Conservation (phyloP, 2,329 filamentous ascomycete species). For the Neonectria coccinea region DNA sequence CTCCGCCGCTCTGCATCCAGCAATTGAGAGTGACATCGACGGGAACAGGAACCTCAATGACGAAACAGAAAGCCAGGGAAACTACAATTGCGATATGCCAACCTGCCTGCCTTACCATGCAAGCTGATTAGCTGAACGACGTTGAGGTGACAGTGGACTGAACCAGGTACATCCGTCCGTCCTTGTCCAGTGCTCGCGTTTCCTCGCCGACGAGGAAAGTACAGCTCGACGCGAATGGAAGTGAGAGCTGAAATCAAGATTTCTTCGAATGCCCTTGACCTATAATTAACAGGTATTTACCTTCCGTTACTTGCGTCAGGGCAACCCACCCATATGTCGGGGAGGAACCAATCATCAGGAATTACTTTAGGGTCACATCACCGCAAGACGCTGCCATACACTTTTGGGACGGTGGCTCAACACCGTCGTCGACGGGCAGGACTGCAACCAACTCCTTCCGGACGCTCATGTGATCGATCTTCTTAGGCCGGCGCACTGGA, state of each 20-base stretch:
- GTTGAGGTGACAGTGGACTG: background rate
- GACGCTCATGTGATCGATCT: background rate
- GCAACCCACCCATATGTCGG: background rate
- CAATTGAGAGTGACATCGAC: background rate
- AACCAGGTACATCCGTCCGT: background rate
- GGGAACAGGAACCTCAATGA: background rate
- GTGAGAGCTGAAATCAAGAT: background rate
- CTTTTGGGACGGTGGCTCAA: background rate
- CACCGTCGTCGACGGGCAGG: background rate
- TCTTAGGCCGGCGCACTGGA: background rate
- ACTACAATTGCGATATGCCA: background rate
- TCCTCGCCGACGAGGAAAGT: background rate
- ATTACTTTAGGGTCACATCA: background rate
- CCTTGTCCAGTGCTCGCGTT: background rate
- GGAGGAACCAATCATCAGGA: background rate
- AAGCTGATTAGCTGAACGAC: background rate
- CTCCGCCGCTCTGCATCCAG: background rate
- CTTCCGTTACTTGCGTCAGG: background rate
- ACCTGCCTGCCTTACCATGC: background rate
- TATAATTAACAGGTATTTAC: background rate
- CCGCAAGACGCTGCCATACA: background rate
- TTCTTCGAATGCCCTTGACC: background rate
- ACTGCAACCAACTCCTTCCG: background rate
- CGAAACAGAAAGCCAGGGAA: background rate
- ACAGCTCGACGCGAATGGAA: background rate